Conservation (phyloP, 2,329 filamentous ascomycete genomes). For the Pyrenophora teres region DNA sequence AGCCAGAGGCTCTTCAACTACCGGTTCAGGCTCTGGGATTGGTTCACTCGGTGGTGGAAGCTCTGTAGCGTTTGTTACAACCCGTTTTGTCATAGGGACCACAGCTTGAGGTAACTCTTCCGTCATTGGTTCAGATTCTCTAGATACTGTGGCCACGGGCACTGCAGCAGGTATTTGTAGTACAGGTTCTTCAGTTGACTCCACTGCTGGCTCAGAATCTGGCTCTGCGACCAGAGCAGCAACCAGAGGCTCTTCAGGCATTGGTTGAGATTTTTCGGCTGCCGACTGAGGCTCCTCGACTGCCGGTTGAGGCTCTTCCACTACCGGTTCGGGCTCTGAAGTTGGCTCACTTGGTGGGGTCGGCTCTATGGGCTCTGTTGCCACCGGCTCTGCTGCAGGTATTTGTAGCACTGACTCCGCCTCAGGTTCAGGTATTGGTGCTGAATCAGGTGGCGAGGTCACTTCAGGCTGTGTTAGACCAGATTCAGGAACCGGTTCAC, state of each 20-base stretch:
- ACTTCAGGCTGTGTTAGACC: not conserved
- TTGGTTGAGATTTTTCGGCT: no score
- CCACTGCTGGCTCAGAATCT: not conserved
- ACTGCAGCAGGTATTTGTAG: not conserved
- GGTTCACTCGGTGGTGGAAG: no score
- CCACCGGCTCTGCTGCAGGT: not conserved
- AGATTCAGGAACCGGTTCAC: not conserved
- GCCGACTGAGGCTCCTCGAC: no score
- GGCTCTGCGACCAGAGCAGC: not conserved
- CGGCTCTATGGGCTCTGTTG: not conserved
- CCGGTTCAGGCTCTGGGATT: no score
- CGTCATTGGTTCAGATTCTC: not conserved
- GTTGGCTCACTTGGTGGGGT: no score
- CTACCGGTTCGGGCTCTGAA: no score
- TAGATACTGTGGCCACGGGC: conserved; percentile 3
- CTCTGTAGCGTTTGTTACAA: not conserved
- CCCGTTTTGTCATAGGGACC: not conserved
- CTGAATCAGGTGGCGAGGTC: not conserved
- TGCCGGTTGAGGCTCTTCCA: no score
- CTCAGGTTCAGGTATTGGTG: not conserved
- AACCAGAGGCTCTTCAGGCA: no score
- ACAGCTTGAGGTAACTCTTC: not conserved
- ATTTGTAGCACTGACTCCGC: not conserved
- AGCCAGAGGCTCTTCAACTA: no score
- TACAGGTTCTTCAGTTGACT: not conserved